These are phyloP conservation scores for Posidonia oceanica DNA, from an alignment of 116 monocot species.

Conservation along the genomic window DNA sequence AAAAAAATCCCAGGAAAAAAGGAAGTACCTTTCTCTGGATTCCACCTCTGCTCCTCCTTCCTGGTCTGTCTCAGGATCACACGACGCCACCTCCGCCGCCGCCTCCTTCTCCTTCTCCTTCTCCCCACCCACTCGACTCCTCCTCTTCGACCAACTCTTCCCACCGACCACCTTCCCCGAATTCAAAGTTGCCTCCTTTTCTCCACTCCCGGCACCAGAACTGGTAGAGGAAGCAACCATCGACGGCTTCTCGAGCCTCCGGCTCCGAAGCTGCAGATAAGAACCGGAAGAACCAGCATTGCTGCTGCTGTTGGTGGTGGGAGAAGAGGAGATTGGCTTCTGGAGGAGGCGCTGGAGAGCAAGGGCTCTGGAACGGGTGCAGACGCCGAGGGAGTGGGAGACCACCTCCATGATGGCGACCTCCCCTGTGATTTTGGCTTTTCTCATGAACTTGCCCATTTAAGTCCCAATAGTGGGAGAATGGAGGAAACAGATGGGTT, in stretches of 20 bases:
- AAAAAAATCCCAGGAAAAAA: not conserved
- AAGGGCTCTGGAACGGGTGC: slow-evolving; percentile 4
- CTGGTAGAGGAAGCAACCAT: not conserved
- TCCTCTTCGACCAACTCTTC: slow-evolving; percentile 7
- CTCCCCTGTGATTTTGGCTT: slow-evolving; percentile 8
- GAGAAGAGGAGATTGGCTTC: too few relatives aligned
- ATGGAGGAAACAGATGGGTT: too few relatives aligned
- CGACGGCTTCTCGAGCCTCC: slow-evolving; percentile 7
- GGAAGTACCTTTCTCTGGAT: slow-evolving; percentile 1
- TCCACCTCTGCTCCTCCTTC: not conserved
- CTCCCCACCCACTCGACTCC: not conserved
- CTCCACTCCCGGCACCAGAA: not conserved
- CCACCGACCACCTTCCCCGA: not conserved
- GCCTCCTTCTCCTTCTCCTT: not conserved
- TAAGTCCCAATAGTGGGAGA: too few relatives aligned
- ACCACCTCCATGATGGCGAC: slow-evolving; percentile 7
- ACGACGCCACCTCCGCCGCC: not conserved
- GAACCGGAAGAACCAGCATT: not conserved
- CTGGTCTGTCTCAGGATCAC: not conserved
- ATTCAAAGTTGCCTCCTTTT: slow-evolving; percentile 4
- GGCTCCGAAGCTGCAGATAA: slow-evolving; percentile 9
- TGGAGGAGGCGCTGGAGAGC: slow-evolving; percentile 6
- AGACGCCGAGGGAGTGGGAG: slow-evolving; percentile 1
- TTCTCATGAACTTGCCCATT: slow-evolving; percentile 9
- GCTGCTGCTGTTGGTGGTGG: not conserved